These are phyloP conservation scores for Fistulinella cinereoalba DNA, from an alignment of 1,284 basidiomycete genomes.

Conservation along the genomic window DNA sequence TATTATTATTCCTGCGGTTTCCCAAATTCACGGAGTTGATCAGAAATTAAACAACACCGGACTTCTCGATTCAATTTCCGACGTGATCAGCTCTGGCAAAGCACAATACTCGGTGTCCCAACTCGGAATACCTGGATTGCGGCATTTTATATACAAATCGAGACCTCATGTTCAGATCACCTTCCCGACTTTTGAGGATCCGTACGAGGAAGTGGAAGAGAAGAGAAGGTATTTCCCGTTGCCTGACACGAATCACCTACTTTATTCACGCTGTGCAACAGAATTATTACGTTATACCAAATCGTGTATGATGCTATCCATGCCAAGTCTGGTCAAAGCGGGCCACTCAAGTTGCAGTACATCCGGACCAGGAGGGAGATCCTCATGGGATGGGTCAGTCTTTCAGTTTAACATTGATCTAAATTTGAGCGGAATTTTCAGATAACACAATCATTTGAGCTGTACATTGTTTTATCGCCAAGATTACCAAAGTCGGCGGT, in stretches of 20 bases:
- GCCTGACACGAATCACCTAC: neutral
- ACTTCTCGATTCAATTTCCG: slow-evolving; percentile 48
- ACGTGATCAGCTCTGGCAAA: slow-evolving; percentile 46
- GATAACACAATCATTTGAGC: slow-evolving; percentile 91
- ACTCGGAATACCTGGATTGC: slow-evolving; percentile 81
- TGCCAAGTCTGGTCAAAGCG: slow-evolving; percentile 76
- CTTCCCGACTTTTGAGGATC: slow-evolving; percentile 76
- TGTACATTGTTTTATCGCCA: slow-evolving; percentile 84
- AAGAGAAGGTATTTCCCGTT: slow-evolving; percentile 48
- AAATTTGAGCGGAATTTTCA: slow-evolving; percentile 32
- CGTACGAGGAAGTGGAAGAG: slow-evolving; percentile 65
- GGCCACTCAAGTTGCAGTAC: slow-evolving; percentile 79
- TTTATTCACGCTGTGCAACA: slow-evolving; percentile 30
- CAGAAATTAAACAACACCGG: slow-evolving; percentile 65
- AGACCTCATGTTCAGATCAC: slow-evolving; percentile 87
- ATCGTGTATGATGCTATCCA: slow-evolving; percentile 81
- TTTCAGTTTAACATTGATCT: neutral
- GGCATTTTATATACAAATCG: slow-evolving; percentile 95
- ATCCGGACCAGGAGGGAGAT: slow-evolving; percentile 82
- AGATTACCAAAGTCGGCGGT: slow-evolving; percentile 82
- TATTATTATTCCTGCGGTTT: neutral
- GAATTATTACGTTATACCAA: slow-evolving; percentile 83
- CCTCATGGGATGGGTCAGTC: slow-evolving; percentile 83
- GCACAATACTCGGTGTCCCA: slow-evolving; percentile 67
- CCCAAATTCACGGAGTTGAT: neutral